phyloP scores from a whole-genome alignment of 1,284 basidiomycete species.

The Heterobasidion annosum region DNA sequence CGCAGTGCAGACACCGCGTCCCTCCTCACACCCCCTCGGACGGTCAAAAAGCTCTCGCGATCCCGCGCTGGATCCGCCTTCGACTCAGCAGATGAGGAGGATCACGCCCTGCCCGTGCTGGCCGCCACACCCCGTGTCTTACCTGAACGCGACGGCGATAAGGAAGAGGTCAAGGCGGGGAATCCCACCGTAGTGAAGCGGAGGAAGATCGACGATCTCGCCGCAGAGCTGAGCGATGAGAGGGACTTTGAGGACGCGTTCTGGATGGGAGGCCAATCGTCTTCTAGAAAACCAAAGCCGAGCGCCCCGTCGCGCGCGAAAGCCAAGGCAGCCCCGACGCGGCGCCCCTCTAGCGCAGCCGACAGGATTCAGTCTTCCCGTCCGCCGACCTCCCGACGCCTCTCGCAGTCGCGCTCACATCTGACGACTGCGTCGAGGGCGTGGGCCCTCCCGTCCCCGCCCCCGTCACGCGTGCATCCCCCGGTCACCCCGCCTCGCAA shows the following conservation, averaged over 20 bases:
- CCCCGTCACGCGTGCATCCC: constrained; percentile 22
- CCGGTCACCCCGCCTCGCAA: constrained; percentile 7
- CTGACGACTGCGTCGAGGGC: constrained; percentile 12
- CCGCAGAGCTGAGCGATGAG: constrained; percentile 21
- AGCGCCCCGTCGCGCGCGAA: not conserved
- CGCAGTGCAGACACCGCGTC: constrained; percentile 17
- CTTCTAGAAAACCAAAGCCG: constrained; percentile 4
- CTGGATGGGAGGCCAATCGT: constrained; percentile 16
- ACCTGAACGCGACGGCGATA: not conserved
- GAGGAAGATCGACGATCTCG: constrained; percentile 23
- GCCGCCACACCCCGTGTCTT: constrained; percentile 2
- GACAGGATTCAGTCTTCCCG: constrained; percentile 11
- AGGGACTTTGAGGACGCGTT: constrained; percentile 22
- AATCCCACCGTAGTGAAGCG: constrained; percentile 17
- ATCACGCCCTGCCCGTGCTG: constrained; percentile 8
- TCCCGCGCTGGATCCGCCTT: constrained; percentile 16
- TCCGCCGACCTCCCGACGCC: constrained; percentile 16
- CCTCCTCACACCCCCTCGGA: constrained; percentile 26
- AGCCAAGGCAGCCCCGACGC: constrained; percentile 3
- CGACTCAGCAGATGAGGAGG: constrained; percentile 23
- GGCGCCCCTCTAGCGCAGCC: constrained; percentile 10
- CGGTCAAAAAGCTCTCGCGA: constrained; percentile 24
- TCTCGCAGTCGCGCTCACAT: constrained; percentile 15
- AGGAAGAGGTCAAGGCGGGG: constrained; percentile 7
- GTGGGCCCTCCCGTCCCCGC: constrained; percentile 22